Conservation (phyloP, 306 rosid species). For the Cucumis cinereus region DNA sequence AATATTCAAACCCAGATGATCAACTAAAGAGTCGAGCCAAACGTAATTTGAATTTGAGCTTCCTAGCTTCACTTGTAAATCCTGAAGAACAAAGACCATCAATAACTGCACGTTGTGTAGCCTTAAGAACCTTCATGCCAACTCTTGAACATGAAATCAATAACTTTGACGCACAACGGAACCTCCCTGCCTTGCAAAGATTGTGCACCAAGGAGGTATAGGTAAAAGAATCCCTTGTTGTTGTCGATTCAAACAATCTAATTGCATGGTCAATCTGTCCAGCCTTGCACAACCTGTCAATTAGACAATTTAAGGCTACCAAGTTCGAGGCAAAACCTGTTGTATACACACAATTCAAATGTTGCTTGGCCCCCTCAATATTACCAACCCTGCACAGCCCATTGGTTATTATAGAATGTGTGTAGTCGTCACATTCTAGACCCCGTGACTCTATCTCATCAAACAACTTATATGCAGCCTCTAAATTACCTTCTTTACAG, state of each 20-base stretch:
- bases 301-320: conserved; percentile 56
- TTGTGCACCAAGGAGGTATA: conserved; percentile 55
- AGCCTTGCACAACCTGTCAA: conserved; percentile 70
- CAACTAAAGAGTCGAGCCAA: conserved; percentile 24
- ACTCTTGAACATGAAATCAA: conserved; percentile 37
- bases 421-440: conserved; percentile 46
- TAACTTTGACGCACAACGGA: conserved; percentile 46
- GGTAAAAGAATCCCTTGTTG: conserved; percentile 49
- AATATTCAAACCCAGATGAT: conserved; percentile 1
- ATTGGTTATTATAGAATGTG: conserved; percentile 50
- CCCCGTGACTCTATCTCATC: conserved; percentile 53
- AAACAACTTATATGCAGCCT: conserved; percentile 44
- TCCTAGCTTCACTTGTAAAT: conserved; percentile 46
- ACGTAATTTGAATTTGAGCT: conserved; percentile 29
- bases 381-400: conserved; percentile 59
- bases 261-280: conserved; percentile 59
- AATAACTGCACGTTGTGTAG: conserved; percentile 53
- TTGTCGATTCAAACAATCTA: conserved; percentile 53
- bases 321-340: conserved; percentile 44
- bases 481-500: conserved; percentile 52
- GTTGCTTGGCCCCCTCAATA: conserved; percentile 35
- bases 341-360: conserved; percentile 37
- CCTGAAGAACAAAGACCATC: conserved; percentile 45
- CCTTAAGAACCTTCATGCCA: conserved; percentile 34
- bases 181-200: conserved; percentile 64